phyloP scores from a whole-genome alignment of 345 rosid genomes.

The Eucalyptus curtisii region DNA sequence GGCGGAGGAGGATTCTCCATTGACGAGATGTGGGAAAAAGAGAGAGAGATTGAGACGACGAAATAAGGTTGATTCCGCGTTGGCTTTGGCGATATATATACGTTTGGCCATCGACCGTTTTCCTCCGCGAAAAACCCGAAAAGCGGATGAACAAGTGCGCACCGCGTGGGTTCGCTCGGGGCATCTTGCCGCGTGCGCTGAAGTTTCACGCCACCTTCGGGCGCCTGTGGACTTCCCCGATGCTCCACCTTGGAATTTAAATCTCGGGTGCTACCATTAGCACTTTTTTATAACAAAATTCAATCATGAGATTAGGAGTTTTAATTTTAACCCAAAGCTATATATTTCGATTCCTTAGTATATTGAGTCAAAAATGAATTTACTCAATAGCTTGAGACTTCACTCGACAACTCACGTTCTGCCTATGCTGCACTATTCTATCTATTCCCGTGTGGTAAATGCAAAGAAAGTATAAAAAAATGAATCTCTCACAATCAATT shows the following conservation, averaged over 20 bases:
- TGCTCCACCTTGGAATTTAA: not conserved
- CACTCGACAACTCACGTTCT: not conserved
- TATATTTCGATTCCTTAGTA: not conserved
- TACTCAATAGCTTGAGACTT: not conserved
- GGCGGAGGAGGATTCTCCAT: conserved; percentile 17
- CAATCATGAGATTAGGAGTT: not conserved
- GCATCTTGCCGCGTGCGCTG: conserved; percentile 9
- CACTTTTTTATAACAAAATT: not conserved
- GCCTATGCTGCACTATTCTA: not conserved
- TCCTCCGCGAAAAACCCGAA: not conserved
- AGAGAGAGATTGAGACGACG: not conserved
- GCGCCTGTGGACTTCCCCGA: not conserved
- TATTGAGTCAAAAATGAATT: not conserved
- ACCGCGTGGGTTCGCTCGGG: not conserved
- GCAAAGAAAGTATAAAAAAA: not conserved
- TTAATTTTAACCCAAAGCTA: not conserved
- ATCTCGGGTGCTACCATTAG: too few relatives aligned
- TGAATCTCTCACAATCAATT: not conserved
- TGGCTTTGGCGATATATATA: not conserved
- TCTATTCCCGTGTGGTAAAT: not conserved
- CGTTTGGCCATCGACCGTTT: not conserved
- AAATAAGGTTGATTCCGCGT: not conserved
- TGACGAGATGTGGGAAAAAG: not conserved
- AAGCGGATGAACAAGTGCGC: not conserved
- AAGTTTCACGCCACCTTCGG: not conserved